Base-by-base conservation (phyloP, 306 rosid species). In the Fragaria nilgerrensis region DNA sequence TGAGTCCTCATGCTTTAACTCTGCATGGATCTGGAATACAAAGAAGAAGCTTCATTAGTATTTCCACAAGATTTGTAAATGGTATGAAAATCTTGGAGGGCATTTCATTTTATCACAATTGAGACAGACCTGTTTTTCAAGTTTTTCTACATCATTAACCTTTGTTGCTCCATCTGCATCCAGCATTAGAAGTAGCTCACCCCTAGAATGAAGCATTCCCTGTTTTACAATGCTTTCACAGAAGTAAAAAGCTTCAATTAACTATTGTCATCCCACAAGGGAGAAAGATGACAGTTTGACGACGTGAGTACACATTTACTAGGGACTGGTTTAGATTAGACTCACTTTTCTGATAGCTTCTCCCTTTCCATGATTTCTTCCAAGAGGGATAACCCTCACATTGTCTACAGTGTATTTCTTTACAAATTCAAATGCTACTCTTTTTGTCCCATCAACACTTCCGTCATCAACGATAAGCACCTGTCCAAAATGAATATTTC, bases 281-380 rank as follows among this genome's bases (percentile, higher is more conserved):
- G 50, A 34, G 58, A 69, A 79, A 34, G 44, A 5, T 39, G 77
- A 74, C 14, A 66, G 43, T 79, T 70, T 11, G 14, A 50, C 45
- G 83, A 39, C 25, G 72, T 62, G 50, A 82, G 47, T 71, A 76
- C 1, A 72, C 41, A 34, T n/a, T 39, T 41, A 59, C 48, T 77
- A 71, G 77, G 34, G 56, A 50, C 77, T 58, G 76, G 80, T 71
- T 87, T 56, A 69, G 79, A 76, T 73, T 81, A 45, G 77, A 90
- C 98, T 92, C 96, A 94, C 98, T 94, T 94, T 94, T 90, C 98
- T 85, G 73, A 94, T 92, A 80, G 98, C 98, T 84, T 94, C 98
- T 78, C 98, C 98, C 84, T 92, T 94, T 58, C 98, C 98, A 76
- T 89, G 93, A 84, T 94, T 94, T 83, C 84, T 89, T 68, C 98